These are phyloP conservation scores for Atalantia buxifolia DNA, from an alignment of 345 rosid species.

Conservation along the genomic window DNA sequence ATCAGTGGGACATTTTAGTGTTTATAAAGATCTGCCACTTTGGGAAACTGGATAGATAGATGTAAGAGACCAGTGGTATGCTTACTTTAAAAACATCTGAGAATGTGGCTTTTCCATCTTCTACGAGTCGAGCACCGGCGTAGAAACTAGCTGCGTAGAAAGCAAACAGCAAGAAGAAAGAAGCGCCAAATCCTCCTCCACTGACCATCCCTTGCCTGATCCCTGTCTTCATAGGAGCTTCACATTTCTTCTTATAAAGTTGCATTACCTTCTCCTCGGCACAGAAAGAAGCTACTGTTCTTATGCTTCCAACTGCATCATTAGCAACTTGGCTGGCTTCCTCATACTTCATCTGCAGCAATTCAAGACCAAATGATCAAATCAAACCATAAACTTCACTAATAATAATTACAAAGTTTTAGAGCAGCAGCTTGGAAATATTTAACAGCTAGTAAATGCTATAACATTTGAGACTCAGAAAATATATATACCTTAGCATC, in stretches of 20 bases:
- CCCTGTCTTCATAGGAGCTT: slow-evolving; percentile 70
- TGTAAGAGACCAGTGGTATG: neutral
- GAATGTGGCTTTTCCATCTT: slow-evolving; percentile 48
- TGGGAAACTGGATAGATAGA: neutral
- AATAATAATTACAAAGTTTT: neutral
- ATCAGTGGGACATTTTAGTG: neutral
- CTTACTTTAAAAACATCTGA: slow-evolving; percentile 65
- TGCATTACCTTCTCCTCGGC: slow-evolving; percentile 85
- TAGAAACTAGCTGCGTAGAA: slow-evolving; percentile 71
- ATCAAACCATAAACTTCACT: neutral
- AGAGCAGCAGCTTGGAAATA: neutral
- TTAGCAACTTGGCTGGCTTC: slow-evolving; percentile 90
- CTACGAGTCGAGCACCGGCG: slow-evolving; percentile 67
- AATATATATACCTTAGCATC: slow-evolving; percentile 61
- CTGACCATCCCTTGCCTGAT: slow-evolving; percentile 66
- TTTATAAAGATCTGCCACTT: neutral
- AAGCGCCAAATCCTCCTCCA: slow-evolving; percentile 65
- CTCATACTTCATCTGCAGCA: slow-evolving; percentile 70
- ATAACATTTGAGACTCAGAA: no score
- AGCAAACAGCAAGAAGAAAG: slow-evolving; percentile 51
- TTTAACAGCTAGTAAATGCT: neutral
- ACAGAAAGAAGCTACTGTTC: slow-evolving; percentile 88
- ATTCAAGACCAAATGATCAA: neutral
- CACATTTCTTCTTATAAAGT: slow-evolving; percentile 68
- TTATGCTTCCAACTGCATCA: slow-evolving; percentile 89